Conservation (phyloP, 83 land plant genomes). For the Picea mariana region DNA sequence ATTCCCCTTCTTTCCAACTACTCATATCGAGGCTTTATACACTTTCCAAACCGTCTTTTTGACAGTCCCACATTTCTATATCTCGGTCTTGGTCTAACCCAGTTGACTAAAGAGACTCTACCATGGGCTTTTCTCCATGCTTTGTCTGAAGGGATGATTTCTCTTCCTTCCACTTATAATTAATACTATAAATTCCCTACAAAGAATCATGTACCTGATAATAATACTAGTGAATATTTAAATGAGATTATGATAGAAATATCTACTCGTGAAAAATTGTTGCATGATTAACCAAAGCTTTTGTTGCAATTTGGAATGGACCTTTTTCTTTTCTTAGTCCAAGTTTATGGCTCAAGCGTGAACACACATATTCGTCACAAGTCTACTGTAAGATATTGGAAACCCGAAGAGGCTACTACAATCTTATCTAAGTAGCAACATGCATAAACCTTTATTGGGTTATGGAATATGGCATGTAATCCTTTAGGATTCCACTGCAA, state of each 20-base stretch:
- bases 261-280: conserved; percentile 53
- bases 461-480: conserved; percentile 26
- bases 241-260: conserved; percentile 14
- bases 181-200: conserved; percentile 17
- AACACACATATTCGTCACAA: background rate
- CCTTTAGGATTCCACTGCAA: conserved; percentile 5
- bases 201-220: conserved; percentile 21
- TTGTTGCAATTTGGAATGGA: conserved; percentile 71
- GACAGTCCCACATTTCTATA: no score
- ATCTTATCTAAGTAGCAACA: conserved; percentile 79
- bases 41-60: no score
- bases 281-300: conserved; percentile 59
- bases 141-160: conserved; percentile 61
- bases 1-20: no score
- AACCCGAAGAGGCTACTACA: conserved; percentile 57
- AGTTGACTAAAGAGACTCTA: no score
- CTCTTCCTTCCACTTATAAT: conserved; percentile 35
- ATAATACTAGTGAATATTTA: conserved; percentile 30
- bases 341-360: conserved; percentile 38
- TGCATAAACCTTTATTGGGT: conserved; percentile 53
- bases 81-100: no score
- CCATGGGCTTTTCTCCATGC: no score
- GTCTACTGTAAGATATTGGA: conserved; percentile 40
- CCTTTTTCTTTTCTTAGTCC: conserved; percentile 71
- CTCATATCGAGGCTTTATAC: no score